Conservation (phyloP, 306 rosid genomes). For the Nissolia schottii region DNA sequence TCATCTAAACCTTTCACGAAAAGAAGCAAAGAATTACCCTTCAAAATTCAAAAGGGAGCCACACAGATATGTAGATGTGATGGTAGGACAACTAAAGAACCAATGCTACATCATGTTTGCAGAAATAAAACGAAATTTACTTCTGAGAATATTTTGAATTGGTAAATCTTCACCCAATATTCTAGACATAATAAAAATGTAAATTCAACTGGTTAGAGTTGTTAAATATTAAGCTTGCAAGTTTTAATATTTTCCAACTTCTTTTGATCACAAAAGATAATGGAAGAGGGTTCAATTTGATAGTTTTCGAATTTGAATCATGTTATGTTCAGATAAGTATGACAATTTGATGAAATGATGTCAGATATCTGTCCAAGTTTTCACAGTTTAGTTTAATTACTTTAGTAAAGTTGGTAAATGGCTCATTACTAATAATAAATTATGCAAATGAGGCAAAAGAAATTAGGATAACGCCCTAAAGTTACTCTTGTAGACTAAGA, state of each 20-base stretch:
- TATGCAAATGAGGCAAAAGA: not conserved
- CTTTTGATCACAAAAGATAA: not conserved
- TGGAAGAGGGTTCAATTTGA: not conserved
- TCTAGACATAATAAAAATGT: not conserved
- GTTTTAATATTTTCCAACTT: not conserved
- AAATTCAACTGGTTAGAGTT: not conserved
- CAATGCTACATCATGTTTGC: not conserved
- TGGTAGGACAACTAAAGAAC: not conserved
- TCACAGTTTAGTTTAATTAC: not conserved
- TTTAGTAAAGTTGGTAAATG: not conserved
- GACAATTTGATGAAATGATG: not conserved
- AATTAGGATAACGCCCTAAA: not conserved
- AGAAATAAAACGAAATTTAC: not conserved
- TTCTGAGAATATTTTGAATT: not conserved
- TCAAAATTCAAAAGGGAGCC: not conserved
- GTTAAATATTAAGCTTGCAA: not conserved
- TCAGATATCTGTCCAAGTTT: not conserved
- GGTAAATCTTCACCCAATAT: not conserved
- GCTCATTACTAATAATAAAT: not conserved
- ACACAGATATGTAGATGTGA: not conserved
- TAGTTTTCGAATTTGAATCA: conserved; percentile 1
- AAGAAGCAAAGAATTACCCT: not conserved
- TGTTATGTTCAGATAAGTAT: not conserved
- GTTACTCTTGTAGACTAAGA: not conserved
- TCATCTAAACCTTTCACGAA: conserved; percentile 3